A percentile compares a stretch with the other conserved stretches of the same genome.
Conservation (phyloP, 805 yeast species). For the Candida sithepensis region DNA sequence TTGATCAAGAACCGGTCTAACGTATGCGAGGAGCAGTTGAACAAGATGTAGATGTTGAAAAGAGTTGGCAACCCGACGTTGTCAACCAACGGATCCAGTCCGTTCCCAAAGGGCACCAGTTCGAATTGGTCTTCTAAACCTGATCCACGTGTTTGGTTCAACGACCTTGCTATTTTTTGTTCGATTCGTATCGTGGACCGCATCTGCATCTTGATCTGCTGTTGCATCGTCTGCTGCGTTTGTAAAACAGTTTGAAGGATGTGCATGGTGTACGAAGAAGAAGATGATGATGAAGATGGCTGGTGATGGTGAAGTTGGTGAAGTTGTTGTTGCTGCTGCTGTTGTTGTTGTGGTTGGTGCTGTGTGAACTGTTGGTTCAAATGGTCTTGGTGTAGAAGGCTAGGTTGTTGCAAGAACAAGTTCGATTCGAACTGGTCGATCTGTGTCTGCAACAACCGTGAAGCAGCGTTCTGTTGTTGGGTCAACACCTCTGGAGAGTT, state of each 20-base stretch:
- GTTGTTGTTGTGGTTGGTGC: conserved; percentile 4
- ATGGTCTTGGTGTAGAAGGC: not conserved
- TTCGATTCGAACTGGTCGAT: conserved; percentile 15
- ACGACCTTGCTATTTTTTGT: conserved; percentile 24
- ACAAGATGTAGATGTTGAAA: conserved; percentile 22
- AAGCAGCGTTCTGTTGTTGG: conserved; percentile 1
- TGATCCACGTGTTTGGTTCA: conserved; percentile 26
- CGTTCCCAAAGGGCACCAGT: conserved; percentile 24
- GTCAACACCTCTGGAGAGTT: not conserved
- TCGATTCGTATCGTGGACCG: conserved; percentile 22
- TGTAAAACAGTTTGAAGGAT: conserved; percentile 16
- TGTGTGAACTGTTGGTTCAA: not conserved
- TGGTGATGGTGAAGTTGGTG: conserved; percentile 2
- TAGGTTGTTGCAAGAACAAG: conserved; percentile 12
- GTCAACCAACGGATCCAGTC: conserved; percentile 22
- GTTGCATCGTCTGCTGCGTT: conserved; percentile 18
- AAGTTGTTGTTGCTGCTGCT: conserved; percentile 4
- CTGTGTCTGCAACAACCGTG: conserved; percentile 7
- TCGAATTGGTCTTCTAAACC: conserved; percentile 31
- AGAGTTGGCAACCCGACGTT: conserved; percentile 24
- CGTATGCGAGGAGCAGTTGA: conserved; percentile 17
- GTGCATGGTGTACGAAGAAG: conserved; percentile 11
- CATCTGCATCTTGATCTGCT: conserved; percentile 19
- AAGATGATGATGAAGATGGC: conserved; percentile 2
- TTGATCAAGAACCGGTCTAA: conserved; percentile 19